Base-by-base conservation (phyloP, 495 filamentous ascomycete genomes). In the Aspergillus hancockii region DNA sequence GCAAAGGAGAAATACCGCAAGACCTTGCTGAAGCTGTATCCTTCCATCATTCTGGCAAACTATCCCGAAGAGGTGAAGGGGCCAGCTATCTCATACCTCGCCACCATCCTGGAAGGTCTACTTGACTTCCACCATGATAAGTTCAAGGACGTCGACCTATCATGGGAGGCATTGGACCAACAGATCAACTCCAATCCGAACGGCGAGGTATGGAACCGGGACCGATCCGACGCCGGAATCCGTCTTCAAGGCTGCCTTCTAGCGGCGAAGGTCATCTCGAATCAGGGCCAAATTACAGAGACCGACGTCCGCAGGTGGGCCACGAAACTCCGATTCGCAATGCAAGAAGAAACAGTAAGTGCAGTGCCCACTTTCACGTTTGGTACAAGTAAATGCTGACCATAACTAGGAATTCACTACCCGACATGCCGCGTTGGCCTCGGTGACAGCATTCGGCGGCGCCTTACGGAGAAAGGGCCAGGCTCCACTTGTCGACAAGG, bases 361-460 rank as follows among this genome's bases (percentile, higher is more conserved):
- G 10, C 31, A 40, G 7, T 1, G 13, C 25, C 9, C 5, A 6
- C 18, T 13, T 38, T 16, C 2, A 22, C 25, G 21, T 13, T 5
- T 28, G 10, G 12, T 10, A 18, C 9, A 23, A 31, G 9, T 12
- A 25, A 4, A 25, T 4, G 2, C 61, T 59, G 52, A 64, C 28
- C 8, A 23, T 21, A 55, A 1, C 30, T 47, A 91, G 88, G 81
- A 85, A 59, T 89, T 89, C 53, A 85, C 86, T 51, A 86, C 84
- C 0, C 79, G 89, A 6, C 75, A 79, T 60, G 83, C 88, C 8
- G 86, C 85, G 4, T 80, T 79, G 19, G 38, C 61, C 23, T 76
- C 75, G 13, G 67, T 83, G 9, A 57, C 60, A 12, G 72, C 69
- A 54, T 76, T 77, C 53, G 61, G 66, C 12, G 64, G 63, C 12